Conservation (phyloP, 2,329 filamentous ascomycete species). For the Aspergillus puulaauensis region DNA sequence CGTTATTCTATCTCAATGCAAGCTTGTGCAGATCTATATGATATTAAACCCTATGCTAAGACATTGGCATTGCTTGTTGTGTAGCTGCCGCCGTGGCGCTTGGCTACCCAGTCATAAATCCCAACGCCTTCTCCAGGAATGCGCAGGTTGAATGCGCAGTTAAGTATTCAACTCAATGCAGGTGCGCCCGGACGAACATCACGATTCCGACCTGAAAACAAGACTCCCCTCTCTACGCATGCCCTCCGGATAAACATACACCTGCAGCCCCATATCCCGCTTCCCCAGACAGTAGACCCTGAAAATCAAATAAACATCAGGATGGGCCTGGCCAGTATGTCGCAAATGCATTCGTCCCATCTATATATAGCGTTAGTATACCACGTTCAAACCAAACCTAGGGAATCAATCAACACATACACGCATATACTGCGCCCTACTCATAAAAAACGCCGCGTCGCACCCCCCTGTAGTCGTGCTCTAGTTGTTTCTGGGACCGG, state of each 20-base stretch:
- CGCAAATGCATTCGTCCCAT: neutral
- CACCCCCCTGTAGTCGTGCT: conserved; percentile 36
- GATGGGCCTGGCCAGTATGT: neutral
- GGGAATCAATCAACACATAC: conserved; percentile 22
- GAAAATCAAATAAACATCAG: conserved; percentile 42
- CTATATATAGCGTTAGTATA: neutral
- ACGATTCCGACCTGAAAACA: neutral
- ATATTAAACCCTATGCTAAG: too few species aligned
- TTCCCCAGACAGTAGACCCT: conserved; percentile 41
- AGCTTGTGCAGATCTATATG: too few species aligned
- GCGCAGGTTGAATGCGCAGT: too few species aligned
- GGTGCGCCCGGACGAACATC: neutral
- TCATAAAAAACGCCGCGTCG: conserved; percentile 49
- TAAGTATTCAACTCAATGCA: too few species aligned
- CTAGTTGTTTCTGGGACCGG: neutral
- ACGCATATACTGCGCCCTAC: conserved; percentile 44
- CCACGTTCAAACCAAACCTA: too few species aligned
- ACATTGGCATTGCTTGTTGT: too few species aligned
- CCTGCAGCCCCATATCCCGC: conserved; percentile 28
- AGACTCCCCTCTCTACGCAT: conserved; percentile 8
- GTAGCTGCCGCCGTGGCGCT: too few species aligned
- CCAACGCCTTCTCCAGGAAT: too few species aligned
- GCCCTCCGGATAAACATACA: conserved; percentile 43
- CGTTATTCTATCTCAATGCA: too few species aligned
- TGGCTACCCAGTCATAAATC: too few species aligned